Evolutionary conservation across 495 filamentous ascomycete species (phyloP), one percentile per base, ranked within the genome.

Genomic region (Podospora fimiseda): DNA sequence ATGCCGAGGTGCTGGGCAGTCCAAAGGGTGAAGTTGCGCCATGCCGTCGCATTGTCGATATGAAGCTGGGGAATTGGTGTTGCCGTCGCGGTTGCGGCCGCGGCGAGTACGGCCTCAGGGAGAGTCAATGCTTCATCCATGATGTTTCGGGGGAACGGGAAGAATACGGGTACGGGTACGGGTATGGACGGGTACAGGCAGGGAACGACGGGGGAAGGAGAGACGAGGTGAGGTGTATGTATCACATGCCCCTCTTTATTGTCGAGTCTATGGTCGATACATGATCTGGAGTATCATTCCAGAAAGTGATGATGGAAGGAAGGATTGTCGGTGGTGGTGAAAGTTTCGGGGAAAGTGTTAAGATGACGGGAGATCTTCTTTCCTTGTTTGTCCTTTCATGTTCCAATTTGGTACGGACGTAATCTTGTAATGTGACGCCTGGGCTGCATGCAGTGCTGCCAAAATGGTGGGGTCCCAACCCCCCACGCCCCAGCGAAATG

Each of bases 1-100:
- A 60, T 58, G 2, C 57, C 60, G 19, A 73, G 51, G n/a, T 68
- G 68, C 41, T 70, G 70, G 7, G 68, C 67, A 9, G 71, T 75
- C 70, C 73, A 75, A 16, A 62, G 43, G 6, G 73, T 76, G 50
- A 78, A 57, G 50, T 78, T 78, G 53, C 66, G 59, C 74, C 74
- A 78, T 14, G 59, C 60, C 51, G 66, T 75, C 20, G 69, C 57
- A 51, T 74, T 71, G 44, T 68, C 60, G 36, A 71, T 61, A n/a
- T n/a, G n/a, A n/a, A n/a, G n/a, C n/a, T n/a, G n/a, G n/a, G n/a
- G n/a, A n/a, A n/a, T n/a, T n/a, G n/a, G n/a, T n/a, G n/a, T n/a
- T 14, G 59, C 60, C 51, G 66, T 75, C 20, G 69, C 57, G 50
- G 73, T 71, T 42, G 67, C 60, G 36, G 70, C 61, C 2, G 60